Percentiles rank a stretch among this genome's conserved stretches.
phyloP scores from a whole-genome alignment of 2,329 filamentous ascomycete species.

The Chrysoporthe deuterocubensis region DNA sequence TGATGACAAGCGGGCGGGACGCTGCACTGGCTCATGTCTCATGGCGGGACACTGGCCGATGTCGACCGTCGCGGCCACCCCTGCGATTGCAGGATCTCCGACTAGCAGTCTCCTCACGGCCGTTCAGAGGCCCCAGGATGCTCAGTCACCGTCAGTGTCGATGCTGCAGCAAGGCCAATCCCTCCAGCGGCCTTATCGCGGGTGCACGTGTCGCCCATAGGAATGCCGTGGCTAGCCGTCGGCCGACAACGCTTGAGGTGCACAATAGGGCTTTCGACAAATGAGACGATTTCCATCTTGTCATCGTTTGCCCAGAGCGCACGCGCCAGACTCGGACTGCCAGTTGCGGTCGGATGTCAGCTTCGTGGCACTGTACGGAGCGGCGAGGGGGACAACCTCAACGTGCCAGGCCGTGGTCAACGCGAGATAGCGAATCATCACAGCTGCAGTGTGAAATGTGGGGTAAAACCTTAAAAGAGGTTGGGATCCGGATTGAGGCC shows the following conservation, averaged over 20 bases:
- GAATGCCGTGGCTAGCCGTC: constrained; percentile 28
- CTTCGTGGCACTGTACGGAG: background rate
- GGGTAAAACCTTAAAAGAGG: background rate
- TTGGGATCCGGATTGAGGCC: background rate
- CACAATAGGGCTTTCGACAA: constrained; percentile 20
- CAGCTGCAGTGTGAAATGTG: constrained; percentile 18
- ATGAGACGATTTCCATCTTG: constrained; percentile 14
- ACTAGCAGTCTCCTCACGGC: constrained; percentile 15
- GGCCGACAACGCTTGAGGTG: background rate
- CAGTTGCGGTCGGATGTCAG: background rate
- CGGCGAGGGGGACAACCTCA: background rate
- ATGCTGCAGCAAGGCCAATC: constrained; percentile 23
- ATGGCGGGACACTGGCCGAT: constrained; percentile 2
- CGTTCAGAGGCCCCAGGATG: constrained; percentile 18
- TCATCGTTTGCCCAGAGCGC: constrained; percentile 15
- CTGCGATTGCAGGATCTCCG: constrained; percentile 10
- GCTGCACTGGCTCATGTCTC: background rate
- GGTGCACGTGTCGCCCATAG: constrained; percentile 4
- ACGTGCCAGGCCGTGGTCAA: background rate
- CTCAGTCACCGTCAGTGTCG: constrained; percentile 19
- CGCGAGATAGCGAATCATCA: constrained; percentile 5
- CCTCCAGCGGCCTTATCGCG: constrained; percentile 27
- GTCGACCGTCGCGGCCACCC: constrained; percentile 14
- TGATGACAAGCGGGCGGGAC: constrained; percentile 3
- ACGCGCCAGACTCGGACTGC: constrained; percentile 18